Evolutionary conservation across 345 rosid species (phyloP), one percentile per base, ranked within the genome.

Genomic region (Rhodamnia argentea): DNA sequence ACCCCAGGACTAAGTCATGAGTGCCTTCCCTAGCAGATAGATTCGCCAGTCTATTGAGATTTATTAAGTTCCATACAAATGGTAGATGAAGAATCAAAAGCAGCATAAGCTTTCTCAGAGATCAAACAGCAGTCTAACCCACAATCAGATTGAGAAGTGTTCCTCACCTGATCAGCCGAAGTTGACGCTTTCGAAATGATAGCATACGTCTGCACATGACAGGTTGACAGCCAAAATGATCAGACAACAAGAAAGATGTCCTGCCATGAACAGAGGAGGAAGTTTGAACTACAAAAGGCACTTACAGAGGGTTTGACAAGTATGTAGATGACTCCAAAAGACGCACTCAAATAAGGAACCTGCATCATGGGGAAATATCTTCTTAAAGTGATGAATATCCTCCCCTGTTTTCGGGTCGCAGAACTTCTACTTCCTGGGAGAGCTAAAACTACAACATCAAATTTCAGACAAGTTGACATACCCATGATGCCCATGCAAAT

Each of bases 401-500:
- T 56, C 59, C 24, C 59, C 59, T 6, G 22, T 44, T 78, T 78
- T 44, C 83, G 13, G 82, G 83, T 8, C 1, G 13, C 11, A 10
- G 29, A 44, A 10, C 26, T 32, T 70, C 32, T 37, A 70, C 24
- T 32, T 64, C 44, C 24, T 64, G 76, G 76, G 76, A 32, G 89
- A 87, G 87, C 84, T 59, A 13, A 42, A 55, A 54, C 52, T 76
- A 53, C 29, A n/a, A 83, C 47, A 52, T 83, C 15, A 57, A 57
- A 57, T 57, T 44, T 20, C 22, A 83, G 3, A 26, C 10, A 26
- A 29, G 51, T 4, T 11, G 2, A 3, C 76, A 55, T 90, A 93
- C 94, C 94, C 93, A 91, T 51, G 93, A 76, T 42, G 93, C 90
- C 94, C 94, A 91, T 10, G 93, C 93, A 51, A 91, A 85, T 62